Base-by-base conservation (phyloP, 1,284 basidiomycete species). In the Wolfiporia cocos region DNA sequence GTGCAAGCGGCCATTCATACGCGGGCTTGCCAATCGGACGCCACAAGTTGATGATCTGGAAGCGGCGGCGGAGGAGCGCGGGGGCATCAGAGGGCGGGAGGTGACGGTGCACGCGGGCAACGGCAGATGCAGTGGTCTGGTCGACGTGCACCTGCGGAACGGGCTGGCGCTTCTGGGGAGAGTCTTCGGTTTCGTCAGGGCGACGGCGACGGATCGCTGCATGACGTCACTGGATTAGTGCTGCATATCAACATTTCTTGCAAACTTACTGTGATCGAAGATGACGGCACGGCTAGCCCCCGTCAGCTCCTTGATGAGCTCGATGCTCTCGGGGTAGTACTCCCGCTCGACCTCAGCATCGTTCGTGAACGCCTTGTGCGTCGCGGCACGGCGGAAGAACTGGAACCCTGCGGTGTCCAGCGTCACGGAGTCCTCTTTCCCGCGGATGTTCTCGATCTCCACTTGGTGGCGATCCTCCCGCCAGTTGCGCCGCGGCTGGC, bases 11-110 rank as follows among this genome's bases (percentile, higher is more conserved):
- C 63, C 65, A 70, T 53, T 84, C 81, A 28, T 63, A 57, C 7
- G 78, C 76, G 3, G 73, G 55, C 46, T 72, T 62, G 5, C 59
- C 49, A 45, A 86, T 78, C 1, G 82, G 81, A 6, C 81, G 63
- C 83, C 83, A 86, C 44, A 86, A 70, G 62, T 86, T 86, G 62
- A 86, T 75, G 41, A 85, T 76, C 56, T 85, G 81, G 63, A 74
- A 77, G 18, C 76, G 73, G 20, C 64, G 58, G 37, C 63, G 57
- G 19, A 74, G 57, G 18, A 73, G 62, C 20, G 60, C 61, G 0
- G 68, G 69, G 0, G 66, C 75, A 21, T 78, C 73, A 3, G 58
- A 56, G 0, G 65, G 52, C 0, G 75, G 72, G 15, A 77, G 68
- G 50, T 81, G 78, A 6, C 71, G 67, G 31, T 66, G 65, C 10